Conservation (phyloP, 768 basidiomycete species). For the Termitomyces sp. region DNA sequence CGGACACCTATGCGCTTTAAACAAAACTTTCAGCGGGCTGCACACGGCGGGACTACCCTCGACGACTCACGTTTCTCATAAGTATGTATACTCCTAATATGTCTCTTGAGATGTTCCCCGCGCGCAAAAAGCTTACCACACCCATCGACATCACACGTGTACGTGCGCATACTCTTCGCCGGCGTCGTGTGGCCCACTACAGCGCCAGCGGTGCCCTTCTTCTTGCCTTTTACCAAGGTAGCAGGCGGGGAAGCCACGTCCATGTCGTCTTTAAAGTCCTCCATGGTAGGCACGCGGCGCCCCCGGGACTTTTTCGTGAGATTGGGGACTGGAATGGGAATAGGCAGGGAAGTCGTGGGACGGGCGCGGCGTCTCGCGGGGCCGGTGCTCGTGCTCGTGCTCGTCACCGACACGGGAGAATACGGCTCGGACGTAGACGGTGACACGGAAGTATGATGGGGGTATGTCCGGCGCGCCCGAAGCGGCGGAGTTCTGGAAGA, state of each 20-base stretch:
- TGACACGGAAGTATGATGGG: constrained; percentile 9
- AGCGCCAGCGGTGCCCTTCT: constrained; percentile 1
- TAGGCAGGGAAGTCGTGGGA: constrained; percentile 25
- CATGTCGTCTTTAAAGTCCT: constrained; percentile 14
- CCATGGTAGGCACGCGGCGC: constrained; percentile 40
- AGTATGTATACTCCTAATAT: constrained; percentile 77
- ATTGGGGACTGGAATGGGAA: constrained; percentile 42
- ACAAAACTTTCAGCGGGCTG: background rate
- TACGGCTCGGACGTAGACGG: constrained; percentile 9
- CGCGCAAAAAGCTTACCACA: constrained; percentile 80
- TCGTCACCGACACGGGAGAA: background rate
- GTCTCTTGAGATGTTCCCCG: constrained; percentile 78
- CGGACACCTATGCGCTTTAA: constrained; percentile 73
- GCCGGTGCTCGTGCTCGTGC: background rate
- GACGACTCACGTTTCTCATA: constrained; percentile 81
- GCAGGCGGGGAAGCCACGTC: constrained; percentile 2
- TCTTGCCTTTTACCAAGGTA: constrained; percentile 11
- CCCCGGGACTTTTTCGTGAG: constrained; percentile 47
- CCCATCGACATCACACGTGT: constrained; percentile 62
- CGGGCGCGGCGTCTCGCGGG: constrained; percentile 13
- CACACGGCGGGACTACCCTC: too few species aligned
- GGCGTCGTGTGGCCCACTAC: too few species aligned
- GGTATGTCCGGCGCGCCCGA: constrained; percentile 8
- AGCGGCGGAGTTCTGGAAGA: background rate
- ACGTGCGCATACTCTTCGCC: constrained; percentile 37